Percentiles rank a stretch among this genome's conserved stretches.
Conservation (phyloP, 306 rosid genomes). For the Nissolia schottii region DNA sequence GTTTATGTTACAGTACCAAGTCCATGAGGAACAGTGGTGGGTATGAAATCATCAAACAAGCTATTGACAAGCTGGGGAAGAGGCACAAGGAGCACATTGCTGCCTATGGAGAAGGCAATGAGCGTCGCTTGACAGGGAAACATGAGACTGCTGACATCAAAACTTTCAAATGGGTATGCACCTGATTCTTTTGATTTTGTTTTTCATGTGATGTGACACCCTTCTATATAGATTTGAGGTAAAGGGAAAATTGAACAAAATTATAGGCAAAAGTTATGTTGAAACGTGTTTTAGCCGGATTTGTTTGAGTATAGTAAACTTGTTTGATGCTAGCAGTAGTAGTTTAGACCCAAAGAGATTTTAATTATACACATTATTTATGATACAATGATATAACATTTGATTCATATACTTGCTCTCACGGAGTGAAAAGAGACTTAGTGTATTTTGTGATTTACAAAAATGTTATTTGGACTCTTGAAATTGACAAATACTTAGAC, state of each 20-base stretch:
- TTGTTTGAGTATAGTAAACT: too few relatives aligned
- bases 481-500: too few relatives aligned
- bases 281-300: too few relatives aligned
- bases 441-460: too few relatives aligned
- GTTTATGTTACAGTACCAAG: conserved; percentile 59
- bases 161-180: conserved; percentile 75
- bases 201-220: neutral
- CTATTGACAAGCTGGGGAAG: conserved; percentile 61
- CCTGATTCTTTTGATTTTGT: neutral
- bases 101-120: conserved; percentile 94
- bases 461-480: too few relatives aligned
- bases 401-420: neutral
- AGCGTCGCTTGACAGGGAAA: conserved; percentile 78
- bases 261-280: too few relatives aligned
- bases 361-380: too few relatives aligned
- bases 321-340: too few relatives aligned
- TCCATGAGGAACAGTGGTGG: conserved; percentile 80
- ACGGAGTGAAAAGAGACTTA: too few relatives aligned
- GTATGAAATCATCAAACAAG: conserved; percentile 64
- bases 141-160: conserved; percentile 83
- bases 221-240: neutral
- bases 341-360: too few relatives aligned
- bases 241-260: neutral
- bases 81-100: conserved; percentile 85
- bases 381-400: too few relatives aligned